phyloP scores from a whole-genome alignment of 371 early-diverging fungal genomes.

The Actinomortierella ambigua region DNA sequence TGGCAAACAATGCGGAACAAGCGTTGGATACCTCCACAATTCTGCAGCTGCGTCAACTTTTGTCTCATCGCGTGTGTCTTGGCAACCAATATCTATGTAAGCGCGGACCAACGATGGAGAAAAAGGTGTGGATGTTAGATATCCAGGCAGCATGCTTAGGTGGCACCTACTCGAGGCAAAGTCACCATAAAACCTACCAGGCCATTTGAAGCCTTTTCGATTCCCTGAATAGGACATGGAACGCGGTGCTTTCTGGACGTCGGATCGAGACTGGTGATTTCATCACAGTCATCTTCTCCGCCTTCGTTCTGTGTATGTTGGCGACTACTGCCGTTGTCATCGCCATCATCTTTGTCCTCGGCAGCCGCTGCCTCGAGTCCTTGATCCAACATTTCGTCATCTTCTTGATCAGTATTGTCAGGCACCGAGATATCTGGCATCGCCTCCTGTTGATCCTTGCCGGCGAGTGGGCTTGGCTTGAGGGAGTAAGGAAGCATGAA shows the following conservation, averaged over 20 bases:
- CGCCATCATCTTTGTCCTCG: slow-evolving; percentile 20
- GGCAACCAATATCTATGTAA: slow-evolving; percentile 54
- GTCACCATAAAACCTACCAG: slow-evolving; percentile 46
- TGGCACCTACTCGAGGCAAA: no score
- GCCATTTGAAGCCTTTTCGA: slow-evolving; percentile 63
- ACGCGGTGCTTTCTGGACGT: slow-evolving; percentile 26
- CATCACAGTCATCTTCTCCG: slow-evolving; percentile 42
- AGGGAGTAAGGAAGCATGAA: slow-evolving; percentile 27
- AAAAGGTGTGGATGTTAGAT: background rate
- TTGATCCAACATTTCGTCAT: slow-evolving; percentile 41
- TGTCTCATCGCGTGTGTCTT: slow-evolving; percentile 47
- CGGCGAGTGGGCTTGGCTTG: slow-evolving; percentile 1
- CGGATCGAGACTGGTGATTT: slow-evolving; percentile 30
- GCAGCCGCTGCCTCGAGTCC: slow-evolving; percentile 21
- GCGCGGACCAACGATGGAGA: no score
- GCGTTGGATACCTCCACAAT: slow-evolving; percentile 33
- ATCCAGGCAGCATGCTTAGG: no score
- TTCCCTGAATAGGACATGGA: slow-evolving; percentile 35
- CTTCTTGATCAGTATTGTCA: background rate
- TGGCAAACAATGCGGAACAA: slow-evolving; percentile 55
- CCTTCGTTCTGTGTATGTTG: no score
- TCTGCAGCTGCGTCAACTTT: slow-evolving; percentile 38
- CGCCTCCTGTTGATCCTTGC: background rate
- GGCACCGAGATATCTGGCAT: background rate
- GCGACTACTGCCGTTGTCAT: slow-evolving; percentile 15